phyloP scores from a whole-genome alignment of 768 basidiomycete species.

The Boletus reticuloceps region DNA sequence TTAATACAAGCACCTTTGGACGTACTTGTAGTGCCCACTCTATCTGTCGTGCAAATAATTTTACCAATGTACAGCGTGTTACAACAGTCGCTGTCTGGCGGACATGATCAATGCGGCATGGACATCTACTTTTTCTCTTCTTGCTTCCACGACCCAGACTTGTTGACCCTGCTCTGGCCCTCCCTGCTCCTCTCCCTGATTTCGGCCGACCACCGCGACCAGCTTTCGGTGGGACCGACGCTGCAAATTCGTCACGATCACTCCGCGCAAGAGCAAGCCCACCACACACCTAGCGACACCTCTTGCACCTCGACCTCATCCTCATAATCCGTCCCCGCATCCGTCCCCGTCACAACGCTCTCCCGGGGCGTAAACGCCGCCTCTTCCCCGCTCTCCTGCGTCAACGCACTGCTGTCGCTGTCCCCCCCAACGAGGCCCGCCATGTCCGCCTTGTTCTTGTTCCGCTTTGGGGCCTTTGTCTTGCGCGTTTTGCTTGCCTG shows the following conservation, averaged over 20 bases:
- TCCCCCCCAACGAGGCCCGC: slow-evolving; percentile 79
- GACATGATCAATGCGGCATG: not conserved
- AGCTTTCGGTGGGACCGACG: slow-evolving; percentile 17
- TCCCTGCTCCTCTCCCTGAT: slow-evolving; percentile 24
- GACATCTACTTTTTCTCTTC: slow-evolving; percentile 32
- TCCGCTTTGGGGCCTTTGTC: slow-evolving; percentile 47
- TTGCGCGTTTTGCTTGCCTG: slow-evolving; percentile 36
- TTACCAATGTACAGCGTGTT: not conserved
- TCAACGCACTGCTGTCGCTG: slow-evolving; percentile 81
- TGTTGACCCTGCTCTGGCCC: slow-evolving; percentile 26
- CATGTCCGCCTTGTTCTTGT: slow-evolving; percentile 48
- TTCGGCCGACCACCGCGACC: slow-evolving; percentile 31
- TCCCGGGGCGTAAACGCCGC: slow-evolving; percentile 57
- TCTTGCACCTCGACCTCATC: slow-evolving; percentile 69
- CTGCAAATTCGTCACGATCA: slow-evolving; percentile 17
- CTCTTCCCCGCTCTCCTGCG: slow-evolving; percentile 81
- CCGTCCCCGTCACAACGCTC: slow-evolving; percentile 70
- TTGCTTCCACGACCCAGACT: slow-evolving; percentile 26
- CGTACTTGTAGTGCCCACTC: slow-evolving; percentile 2
- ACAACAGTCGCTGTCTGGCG: not conserved
- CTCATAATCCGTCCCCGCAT: slow-evolving; percentile 67
- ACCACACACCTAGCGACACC: slow-evolving; percentile 52
- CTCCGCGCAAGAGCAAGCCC: not conserved
- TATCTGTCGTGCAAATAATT: slow-evolving; percentile 4
- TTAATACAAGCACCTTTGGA: slow-evolving; percentile 5